A percentile compares a stretch with the other conserved stretches of the same genome.
These are phyloP conservation scores for Coemansia sp. DNA, from an alignment of 192 early-diverging fungal species.

Conservation along the genomic window DNA sequence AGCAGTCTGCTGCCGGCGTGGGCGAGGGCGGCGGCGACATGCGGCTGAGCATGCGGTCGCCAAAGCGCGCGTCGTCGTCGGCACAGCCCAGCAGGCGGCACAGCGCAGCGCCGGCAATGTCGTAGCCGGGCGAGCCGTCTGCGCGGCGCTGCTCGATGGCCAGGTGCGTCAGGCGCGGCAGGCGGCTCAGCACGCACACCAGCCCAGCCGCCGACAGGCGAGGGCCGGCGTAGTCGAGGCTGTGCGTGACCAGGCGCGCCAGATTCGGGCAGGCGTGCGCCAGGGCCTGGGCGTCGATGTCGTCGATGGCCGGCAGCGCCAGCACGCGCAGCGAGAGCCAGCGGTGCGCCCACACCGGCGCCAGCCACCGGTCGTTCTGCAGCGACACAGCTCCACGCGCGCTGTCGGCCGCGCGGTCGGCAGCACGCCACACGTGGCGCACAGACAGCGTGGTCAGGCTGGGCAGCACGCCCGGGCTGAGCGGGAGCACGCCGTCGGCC, in stretches of 20 bases:
- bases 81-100: constrained; percentile 35
- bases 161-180: constrained; percentile 42
- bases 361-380: constrained; percentile 39
- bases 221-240: constrained; percentile 53
- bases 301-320: constrained; percentile 43
- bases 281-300: constrained; percentile 29
- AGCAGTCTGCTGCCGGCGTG: background rate
- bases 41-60: constrained; percentile 23
- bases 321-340: constrained; percentile 38
- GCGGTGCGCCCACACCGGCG: constrained; percentile 11
- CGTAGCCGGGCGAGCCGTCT: constrained; percentile 48
- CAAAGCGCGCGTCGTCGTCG: constrained; percentile 24
- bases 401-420: constrained; percentile 10
- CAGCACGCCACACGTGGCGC: constrained; percentile 44
- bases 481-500: constrained; percentile 21
- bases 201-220: constrained; percentile 41
- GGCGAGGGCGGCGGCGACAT: constrained; percentile 12
- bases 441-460: constrained; percentile 28
- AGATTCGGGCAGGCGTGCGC: constrained; percentile 32
- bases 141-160: constrained; percentile 47
- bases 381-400: constrained; percentile 45
- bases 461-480: constrained; percentile 31
- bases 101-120: constrained; percentile 30
- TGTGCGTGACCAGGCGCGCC: constrained; percentile 38
- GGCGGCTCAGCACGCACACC: constrained; percentile 24